Evolutionary conservation across 257 asterid species (phyloP).

Genomic region (Solanum tacnaense): DNA sequence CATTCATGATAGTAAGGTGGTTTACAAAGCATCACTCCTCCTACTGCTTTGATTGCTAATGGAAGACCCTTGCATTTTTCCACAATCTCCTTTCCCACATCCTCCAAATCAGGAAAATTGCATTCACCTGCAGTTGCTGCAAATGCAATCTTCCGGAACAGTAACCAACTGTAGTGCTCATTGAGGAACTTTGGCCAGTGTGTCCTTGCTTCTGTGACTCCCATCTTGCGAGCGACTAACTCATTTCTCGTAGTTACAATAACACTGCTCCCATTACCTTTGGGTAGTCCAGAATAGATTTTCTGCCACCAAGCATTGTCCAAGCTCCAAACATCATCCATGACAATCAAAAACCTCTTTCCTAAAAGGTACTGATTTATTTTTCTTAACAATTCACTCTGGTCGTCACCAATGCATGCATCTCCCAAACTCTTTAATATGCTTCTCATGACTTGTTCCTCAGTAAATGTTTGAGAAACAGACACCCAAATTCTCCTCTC

Average conservation of each 20-base stretch:
- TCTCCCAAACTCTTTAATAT: slow-evolving; percentile 27
- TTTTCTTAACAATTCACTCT: slow-evolving; percentile 17
- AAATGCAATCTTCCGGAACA: slow-evolving; percentile 23
- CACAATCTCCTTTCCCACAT: slow-evolving; percentile 22
- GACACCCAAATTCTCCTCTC: slow-evolving; percentile 31
- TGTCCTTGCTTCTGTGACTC: slow-evolving; percentile 15
- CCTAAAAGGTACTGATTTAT: slow-evolving; percentile 22
- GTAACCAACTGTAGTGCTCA: slow-evolving; percentile 18
- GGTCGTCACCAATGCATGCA: slow-evolving; percentile 20
- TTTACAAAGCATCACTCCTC: slow-evolving; percentile 24
- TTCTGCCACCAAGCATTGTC: slow-evolving; percentile 19
- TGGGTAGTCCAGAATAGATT: slow-evolving; percentile 12
- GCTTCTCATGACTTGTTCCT: slow-evolving; percentile 27
- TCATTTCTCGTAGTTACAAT: slow-evolving; percentile 25
- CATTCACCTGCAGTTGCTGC: slow-evolving; percentile 19
- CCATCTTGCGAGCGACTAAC: slow-evolving; percentile 19
- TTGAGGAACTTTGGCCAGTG: slow-evolving; percentile 24
- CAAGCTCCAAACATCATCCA: slow-evolving; percentile 24
- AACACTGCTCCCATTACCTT: slow-evolving; percentile 25
- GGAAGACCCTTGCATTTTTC: slow-evolving; percentile 25
- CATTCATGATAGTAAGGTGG: slow-evolving; percentile 20
- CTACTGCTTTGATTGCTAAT: slow-evolving; percentile 25
- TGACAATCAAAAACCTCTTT: slow-evolving; percentile 19
- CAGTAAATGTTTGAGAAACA: slow-evolving; percentile 24
- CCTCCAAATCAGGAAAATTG: slow-evolving; percentile 7